Evolutionary conservation across 169 alveolate species (phyloP).

Genomic region (Cryptosporidium bovis): DNA sequence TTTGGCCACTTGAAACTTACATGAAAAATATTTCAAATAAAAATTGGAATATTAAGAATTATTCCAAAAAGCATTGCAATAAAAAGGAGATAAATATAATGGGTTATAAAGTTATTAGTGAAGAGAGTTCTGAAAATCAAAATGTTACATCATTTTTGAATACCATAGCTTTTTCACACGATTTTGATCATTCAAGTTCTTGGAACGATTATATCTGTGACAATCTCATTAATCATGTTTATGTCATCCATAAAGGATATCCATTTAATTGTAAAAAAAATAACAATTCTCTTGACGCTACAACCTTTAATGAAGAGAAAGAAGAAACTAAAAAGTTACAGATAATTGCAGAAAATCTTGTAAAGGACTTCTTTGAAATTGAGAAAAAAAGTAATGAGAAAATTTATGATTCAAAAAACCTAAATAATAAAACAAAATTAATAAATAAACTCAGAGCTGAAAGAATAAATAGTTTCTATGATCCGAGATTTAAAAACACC

Average conservation of each 20-base stretch:
- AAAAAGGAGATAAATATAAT: conserved; percentile 12
- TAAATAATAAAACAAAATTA: conserved; percentile 6
- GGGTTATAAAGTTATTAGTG: conserved; percentile 34
- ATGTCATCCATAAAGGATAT: conserved; percentile 29
- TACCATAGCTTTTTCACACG: not conserved
- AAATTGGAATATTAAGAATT: conserved; percentile 22
- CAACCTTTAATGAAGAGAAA: not conserved
- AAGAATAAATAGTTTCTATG: conserved; percentile 31
- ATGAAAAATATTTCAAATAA: not conserved
- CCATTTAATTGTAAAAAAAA: not conserved
- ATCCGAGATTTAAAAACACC: conserved; percentile 55
- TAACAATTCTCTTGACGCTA: not conserved
- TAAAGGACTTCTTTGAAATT: conserved; percentile 7
- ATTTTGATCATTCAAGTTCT: not conserved
- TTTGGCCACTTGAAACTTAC: conserved; percentile 42
- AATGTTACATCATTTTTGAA: conserved; percentile 7
- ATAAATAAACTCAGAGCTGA: conserved; percentile 18
- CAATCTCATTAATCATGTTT: conserved; percentile 24
- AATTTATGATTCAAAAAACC: not conserved
- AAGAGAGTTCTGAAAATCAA: conserved; percentile 1
- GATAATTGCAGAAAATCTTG: conserved; percentile 2
- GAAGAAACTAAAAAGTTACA: not conserved
- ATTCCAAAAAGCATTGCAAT: not conserved
- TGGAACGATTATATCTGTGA: conserved; percentile 58
- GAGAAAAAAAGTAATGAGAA: conserved; percentile 8